phyloP scores from a whole-genome alignment of 2,329 filamentous ascomycete species.

The Aureobasidium sp. region DNA sequence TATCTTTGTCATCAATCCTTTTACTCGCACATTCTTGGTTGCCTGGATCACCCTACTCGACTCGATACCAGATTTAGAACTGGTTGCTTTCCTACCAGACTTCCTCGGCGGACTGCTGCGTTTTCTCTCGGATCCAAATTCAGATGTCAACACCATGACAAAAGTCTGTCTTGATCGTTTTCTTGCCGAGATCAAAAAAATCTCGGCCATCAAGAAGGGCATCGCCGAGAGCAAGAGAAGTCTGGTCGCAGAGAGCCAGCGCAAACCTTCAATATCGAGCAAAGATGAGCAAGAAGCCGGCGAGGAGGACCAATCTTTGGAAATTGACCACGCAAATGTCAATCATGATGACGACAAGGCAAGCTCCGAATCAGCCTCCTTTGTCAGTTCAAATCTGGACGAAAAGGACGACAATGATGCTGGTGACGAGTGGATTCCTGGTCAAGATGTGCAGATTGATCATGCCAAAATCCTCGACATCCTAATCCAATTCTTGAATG shows the following conservation, averaged over 20 bases:
- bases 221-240: slow-evolving; percentile 77
- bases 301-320: slow-evolving; percentile 43
- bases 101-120: slow-evolving; percentile 85
- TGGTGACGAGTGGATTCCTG: slow-evolving; percentile 94
- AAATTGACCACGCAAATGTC: slow-evolving; percentile 40
- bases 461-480: slow-evolving; percentile 89
- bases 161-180: slow-evolving; percentile 86
- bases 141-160: slow-evolving; percentile 90
- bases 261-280: slow-evolving; percentile 62
- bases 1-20: slow-evolving; percentile 90
- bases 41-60: slow-evolving; percentile 93
- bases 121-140: slow-evolving; percentile 85
- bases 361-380: slow-evolving; percentile 35
- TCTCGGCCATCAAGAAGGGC: slow-evolving; percentile 84
- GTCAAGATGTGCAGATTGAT: slow-evolving; percentile 93
- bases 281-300: slow-evolving; percentile 43
- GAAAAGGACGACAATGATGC: slow-evolving; percentile 40
- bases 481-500: slow-evolving; percentile 79
- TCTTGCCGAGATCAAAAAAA: slow-evolving; percentile 86
- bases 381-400: slow-evolving; percentile 48
- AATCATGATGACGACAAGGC: slow-evolving; percentile 46
- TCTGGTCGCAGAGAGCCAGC: slow-evolving; percentile 54
- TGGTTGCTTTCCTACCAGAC: slow-evolving; percentile 85
- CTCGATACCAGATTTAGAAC: slow-evolving; percentile 91
- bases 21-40: slow-evolving; percentile 89